Evolutionary conservation across 148 eudicot genomes (phyloP).

Genomic region (Gaultheria prostrata): DNA sequence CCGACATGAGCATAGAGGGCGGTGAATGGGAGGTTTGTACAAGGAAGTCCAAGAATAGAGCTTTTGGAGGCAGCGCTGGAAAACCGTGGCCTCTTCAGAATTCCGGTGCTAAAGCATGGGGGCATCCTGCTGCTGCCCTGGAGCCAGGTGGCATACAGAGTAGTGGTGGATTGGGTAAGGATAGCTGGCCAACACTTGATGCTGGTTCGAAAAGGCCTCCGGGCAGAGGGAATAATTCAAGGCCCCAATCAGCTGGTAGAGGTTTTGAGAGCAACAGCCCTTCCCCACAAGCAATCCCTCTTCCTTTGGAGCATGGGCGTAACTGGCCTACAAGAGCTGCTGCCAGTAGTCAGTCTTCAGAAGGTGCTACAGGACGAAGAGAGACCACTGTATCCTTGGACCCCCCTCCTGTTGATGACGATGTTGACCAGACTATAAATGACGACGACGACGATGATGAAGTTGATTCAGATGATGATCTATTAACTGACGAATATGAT

Average conservation of each 20-base stretch:
- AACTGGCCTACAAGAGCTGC: constrained; percentile 28
- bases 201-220: neutral
- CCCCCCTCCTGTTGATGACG: constrained; percentile 18
- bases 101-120: constrained; percentile 49
- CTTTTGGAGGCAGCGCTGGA: constrained; percentile 24
- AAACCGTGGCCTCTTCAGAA: constrained; percentile 32
- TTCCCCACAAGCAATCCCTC: constrained; percentile 26
- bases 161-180: constrained; percentile 28
- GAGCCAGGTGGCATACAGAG: constrained; percentile 30
- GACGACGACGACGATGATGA: constrained; percentile 36
- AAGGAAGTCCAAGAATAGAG: constrained; percentile 38
- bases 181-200: constrained; percentile 19
- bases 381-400: neutral
- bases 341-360: constrained; percentile 20
- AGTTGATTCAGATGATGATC: constrained; percentile 53
- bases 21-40: constrained; percentile 54
- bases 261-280: neutral
- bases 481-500: constrained; percentile 48
- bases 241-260: constrained; percentile 15
- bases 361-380: constrained; percentile 6
- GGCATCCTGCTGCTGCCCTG: constrained; percentile 34
- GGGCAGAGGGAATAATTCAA: constrained; percentile 31
- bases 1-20: constrained; percentile 35
- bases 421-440: constrained; percentile 22
- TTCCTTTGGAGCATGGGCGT: constrained; percentile 45